Conservation (phyloP, 306 rosid genomes). For the Acacia crassicarpa region DNA sequence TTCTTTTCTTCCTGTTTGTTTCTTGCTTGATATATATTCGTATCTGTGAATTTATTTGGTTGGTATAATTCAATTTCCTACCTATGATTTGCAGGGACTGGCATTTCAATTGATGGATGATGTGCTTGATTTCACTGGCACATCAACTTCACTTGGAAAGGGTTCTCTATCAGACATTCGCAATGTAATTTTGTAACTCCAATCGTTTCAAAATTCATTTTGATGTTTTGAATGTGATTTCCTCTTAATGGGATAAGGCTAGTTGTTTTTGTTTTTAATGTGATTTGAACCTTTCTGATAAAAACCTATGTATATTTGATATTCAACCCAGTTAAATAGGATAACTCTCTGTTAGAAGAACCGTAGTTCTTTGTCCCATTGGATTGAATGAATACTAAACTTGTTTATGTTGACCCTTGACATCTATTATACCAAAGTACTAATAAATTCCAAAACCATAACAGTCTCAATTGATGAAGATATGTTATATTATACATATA, state of each 20-base stretch:
- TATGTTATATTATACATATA: not conserved
- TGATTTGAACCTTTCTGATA: conserved; percentile 7
- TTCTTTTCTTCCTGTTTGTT: conserved; percentile 2
- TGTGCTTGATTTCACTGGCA: conserved; percentile 89
- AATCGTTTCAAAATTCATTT: conserved; percentile 8
- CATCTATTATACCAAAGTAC: not conserved
- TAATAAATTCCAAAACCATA: not conserved
- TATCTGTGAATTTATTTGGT: conserved; percentile 18
- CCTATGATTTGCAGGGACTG: conserved; percentile 68
- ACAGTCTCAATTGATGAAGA: not conserved
- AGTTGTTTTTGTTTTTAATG: not conserved
- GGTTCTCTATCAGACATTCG: conserved; percentile 89
- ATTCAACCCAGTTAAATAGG: not conserved
- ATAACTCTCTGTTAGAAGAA: not conserved
- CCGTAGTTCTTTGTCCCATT: not conserved
- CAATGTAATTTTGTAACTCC: conserved; percentile 55
- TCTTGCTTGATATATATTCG: conserved; percentile 5
- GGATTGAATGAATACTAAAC: not conserved
- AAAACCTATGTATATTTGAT: not conserved
- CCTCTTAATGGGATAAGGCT: not conserved
- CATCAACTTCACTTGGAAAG: conserved; percentile 93
- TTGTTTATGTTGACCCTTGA: not conserved
- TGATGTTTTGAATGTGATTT: not conserved
- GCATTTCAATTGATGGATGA: conserved; percentile 95
- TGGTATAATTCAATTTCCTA: conserved; percentile 10